Base-by-base conservation (phyloP, 805 yeast species). In the Candida silvicultrix region DNA sequence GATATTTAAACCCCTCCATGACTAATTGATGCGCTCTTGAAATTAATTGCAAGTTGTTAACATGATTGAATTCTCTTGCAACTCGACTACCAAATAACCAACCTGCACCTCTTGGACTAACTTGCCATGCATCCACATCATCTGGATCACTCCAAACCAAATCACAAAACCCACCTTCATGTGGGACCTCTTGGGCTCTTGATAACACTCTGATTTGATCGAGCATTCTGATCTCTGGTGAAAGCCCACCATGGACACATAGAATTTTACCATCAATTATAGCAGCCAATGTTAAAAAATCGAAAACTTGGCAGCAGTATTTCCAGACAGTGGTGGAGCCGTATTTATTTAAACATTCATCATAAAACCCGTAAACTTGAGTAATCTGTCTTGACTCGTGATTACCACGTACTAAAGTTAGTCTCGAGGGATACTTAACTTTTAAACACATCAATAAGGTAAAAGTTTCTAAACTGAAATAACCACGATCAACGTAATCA, bases 81-180 rank as follows among this genome's bases (percentile, higher is more conserved):
- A 94, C 97, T 63, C 85, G 85, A 40, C 89, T 79, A 21, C 99
- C 99, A 64, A 92, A 92, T 44, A 92, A 69, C 98, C 98, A 92
- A 12, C 99, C 99, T 0, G 99, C 99, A 50, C 99, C 99, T 61
- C 99, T 78, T 29, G 97, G 97, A 23, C 95, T 84, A 19, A 94
- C 96, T 20, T 96, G 97, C 99, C 99, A 92, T 12, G 96, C 88
- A 57, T 89, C 97, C 39, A 90, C 96, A 59, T 90, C 90, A 64
- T 92, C 98, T 2, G 99, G 99, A 62, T 92, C 99, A 19, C 95
- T 84, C 99, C 99, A 92, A 36, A 92, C 90, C 58, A 92, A 77
- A 66, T 92, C 99, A 62, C 97, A 94, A 65, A 92, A 92, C 2
- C 97, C 98, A 56, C 99, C 99, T 69, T 92, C 99, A 64, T 94